A percentile compares a stretch with the other conserved stretches of the same genome.
Conservation (phyloP, 352 stramenopile species). For the Phytopythium delawarense region DNA sequence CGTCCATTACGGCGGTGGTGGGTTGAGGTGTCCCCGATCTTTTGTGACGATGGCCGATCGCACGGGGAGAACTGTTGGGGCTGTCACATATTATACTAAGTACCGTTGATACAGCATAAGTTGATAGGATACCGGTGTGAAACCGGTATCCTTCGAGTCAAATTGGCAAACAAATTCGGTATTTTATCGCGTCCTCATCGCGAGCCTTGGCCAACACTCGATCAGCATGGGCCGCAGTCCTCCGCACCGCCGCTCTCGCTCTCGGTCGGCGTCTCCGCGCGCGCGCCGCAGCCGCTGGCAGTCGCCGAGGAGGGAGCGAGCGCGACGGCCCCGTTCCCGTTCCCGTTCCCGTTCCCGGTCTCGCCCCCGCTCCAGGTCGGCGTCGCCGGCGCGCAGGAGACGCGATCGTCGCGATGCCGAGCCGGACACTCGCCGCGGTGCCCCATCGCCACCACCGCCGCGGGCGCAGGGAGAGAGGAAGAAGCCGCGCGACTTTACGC, state of each 20-base stretch:
- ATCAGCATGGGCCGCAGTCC: conserved; percentile 2
- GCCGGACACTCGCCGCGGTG: neutral
- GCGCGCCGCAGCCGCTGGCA: conserved; percentile 11
- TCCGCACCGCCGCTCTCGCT: conserved; percentile 4
- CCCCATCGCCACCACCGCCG: conserved; percentile 7
- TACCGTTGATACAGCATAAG: too few species aligned
- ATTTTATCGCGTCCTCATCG: too few species aligned
- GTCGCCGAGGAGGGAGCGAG: conserved; percentile 1
- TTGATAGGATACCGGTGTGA: too few species aligned
- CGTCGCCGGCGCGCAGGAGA: conserved; percentile 14
- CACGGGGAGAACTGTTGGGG: too few species aligned
- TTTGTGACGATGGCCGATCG: too few species aligned
- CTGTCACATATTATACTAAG: too few species aligned
- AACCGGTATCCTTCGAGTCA: too few species aligned
- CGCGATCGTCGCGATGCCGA: neutral
- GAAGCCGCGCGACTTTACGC: conserved; percentile 49
- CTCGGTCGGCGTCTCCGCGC: conserved; percentile 1
- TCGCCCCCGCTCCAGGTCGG: conserved; percentile 19
- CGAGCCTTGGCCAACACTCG: neutral
- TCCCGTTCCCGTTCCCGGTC: conserved; percentile 2
- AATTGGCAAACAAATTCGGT: too few species aligned
- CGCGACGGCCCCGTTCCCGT: conserved; percentile 1
- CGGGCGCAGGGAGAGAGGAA: conserved; percentile 23
- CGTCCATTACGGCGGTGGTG: neutral
- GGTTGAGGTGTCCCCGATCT: too few species aligned